Evolutionary conservation across 805 yeast species (phyloP), one percentile per base, ranked within the genome.

Genomic region (Nakazawaea ishiwadae): DNA sequence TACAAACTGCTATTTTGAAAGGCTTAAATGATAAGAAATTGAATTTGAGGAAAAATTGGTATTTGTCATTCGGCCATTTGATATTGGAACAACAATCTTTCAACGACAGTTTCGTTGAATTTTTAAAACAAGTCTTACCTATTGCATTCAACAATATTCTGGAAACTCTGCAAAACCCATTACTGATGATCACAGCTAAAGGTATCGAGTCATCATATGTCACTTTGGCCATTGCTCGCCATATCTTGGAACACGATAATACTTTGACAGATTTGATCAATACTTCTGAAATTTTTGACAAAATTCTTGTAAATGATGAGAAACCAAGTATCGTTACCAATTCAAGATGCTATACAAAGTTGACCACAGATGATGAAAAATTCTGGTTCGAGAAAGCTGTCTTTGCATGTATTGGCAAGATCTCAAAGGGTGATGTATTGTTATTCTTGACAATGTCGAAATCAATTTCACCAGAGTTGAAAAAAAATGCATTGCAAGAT

Each of bases 11-110:
- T 47, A 56, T 85, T 24, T 60, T 59, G n/a, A 60, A 67, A 14
- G 96, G 96, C 0, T 62, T 88, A 11, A 55, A 61, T 11, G 90
- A 85, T 29, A 71, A 84, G 51, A 85, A 84, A 49, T 59, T 71
- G 10, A 73, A 73, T 24, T 59, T 85, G 18, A 74, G 83, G 49
- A 77, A 76, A 52, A 62, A 77, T 16, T 91, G 97, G 97, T 70
- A 73, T 42, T 53, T 68, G 28, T 59, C 75, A 27, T 53, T 83
- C 12, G 81, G 77, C 4, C 49, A 55, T 1, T 49, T 55, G 5
- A 38, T 70, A 2, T 39, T 53, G 4, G 28, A 40, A 21, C 10
- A 35, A 4, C 48, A 42, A 27, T 34, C 18, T 11, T 28, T 36
- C 27, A 32, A 42, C 31, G 4, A 46, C 34, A 12, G 42, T 14